Conservation (phyloP, 108 stramenopile genomes). For the Nitzschia palea region DNA sequence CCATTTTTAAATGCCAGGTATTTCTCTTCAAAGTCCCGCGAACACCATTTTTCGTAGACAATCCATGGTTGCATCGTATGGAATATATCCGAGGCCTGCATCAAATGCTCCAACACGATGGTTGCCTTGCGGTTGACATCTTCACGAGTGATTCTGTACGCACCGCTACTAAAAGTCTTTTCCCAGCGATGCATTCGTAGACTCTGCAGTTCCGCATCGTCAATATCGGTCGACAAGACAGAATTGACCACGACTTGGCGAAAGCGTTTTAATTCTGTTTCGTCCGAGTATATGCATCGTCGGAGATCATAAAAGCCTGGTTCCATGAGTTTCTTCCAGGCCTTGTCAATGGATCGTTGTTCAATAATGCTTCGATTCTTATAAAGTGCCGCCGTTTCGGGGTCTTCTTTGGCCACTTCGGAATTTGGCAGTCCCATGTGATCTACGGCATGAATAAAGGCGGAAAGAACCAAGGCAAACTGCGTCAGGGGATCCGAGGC, state of each 20-base stretch:
- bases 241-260: slow-evolving; percentile 42
- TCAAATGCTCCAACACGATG: slow-evolving; percentile 46
- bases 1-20: slow-evolving; percentile 26
- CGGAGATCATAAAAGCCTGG: slow-evolving; percentile 26
- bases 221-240: slow-evolving; percentile 31
- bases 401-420: slow-evolving; percentile 23
- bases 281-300: slow-evolving; percentile 27
- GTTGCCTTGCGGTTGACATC: slow-evolving; percentile 41
- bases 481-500: slow-evolving; percentile 62
- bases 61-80: slow-evolving; percentile 56
- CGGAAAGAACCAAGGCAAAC: slow-evolving; percentile 52
- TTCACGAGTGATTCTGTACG: neutral
- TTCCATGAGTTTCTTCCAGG: slow-evolving; percentile 44
- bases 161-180: slow-evolving; percentile 13
- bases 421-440: slow-evolving; percentile 41
- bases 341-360: slow-evolving; percentile 34
- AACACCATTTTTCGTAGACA: slow-evolving; percentile 46
- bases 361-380: slow-evolving; percentile 37
- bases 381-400: slow-evolving; percentile 22
- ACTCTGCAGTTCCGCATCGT: slow-evolving; percentile 12
- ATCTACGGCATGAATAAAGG: slow-evolving; percentile 44
- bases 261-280: slow-evolving; percentile 32
- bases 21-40: slow-evolving; percentile 34
- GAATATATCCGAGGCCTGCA: slow-evolving; percentile 47
- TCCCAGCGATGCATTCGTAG: slow-evolving; percentile 23